Evolutionary conservation across 73 alveolate species (phyloP).

Genomic region (Uronychia setigera): DNA sequence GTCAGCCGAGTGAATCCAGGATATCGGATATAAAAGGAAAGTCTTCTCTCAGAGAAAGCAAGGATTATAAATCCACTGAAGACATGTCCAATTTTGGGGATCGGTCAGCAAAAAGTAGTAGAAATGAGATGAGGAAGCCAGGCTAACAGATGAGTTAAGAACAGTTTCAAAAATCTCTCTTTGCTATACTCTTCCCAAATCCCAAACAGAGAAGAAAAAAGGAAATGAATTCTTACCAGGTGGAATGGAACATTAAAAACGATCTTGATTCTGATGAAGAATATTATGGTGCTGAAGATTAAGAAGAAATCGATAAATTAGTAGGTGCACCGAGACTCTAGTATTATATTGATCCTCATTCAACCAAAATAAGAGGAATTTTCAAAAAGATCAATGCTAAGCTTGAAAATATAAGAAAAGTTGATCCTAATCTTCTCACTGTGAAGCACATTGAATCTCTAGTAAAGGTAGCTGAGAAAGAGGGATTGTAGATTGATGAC

Average conservation of each 20-base stretch:
- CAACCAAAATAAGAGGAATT: background rate
- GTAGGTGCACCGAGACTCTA: background rate
- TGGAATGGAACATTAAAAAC: background rate
- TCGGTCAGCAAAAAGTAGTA: background rate
- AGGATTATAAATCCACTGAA: background rate
- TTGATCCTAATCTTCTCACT: background rate
- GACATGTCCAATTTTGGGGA: background rate
- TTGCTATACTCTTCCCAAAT: background rate
- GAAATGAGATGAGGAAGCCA: background rate
- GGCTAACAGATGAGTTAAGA: no score
- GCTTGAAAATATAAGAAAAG: background rate
- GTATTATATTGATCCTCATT: background rate
- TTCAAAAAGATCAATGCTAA: background rate
- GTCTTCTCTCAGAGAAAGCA: background rate
- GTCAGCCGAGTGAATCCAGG: background rate
- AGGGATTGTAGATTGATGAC: no score
- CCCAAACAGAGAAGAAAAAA: background rate
- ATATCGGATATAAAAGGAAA: background rate
- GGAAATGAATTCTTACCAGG: background rate
- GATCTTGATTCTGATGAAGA: background rate
- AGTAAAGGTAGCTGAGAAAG: no score
- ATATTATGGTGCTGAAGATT: background rate
- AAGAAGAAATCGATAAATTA: background rate
- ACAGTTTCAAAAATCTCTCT: background rate
- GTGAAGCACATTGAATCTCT: background rate